Conservation (phyloP, 2,329 filamentous ascomycete species). For the Colletotrichum sublineola region DNA sequence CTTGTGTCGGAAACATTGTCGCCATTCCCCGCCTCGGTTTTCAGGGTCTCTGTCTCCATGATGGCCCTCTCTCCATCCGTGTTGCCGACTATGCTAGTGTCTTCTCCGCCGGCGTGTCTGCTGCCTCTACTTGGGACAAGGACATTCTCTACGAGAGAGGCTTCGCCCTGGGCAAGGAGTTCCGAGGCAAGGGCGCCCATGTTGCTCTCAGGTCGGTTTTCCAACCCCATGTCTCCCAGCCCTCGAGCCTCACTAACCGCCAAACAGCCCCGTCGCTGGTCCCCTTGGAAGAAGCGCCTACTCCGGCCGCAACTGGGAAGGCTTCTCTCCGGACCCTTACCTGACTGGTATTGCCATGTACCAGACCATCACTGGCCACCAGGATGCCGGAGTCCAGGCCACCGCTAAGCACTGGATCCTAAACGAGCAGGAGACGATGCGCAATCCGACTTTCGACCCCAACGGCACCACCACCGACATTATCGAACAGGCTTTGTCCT, state of each 20-base stretch:
- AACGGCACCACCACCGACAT: conserved; percentile 47
- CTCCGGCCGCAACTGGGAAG: conserved; percentile 76
- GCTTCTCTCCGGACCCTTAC: conserved; percentile 74
- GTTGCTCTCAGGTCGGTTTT: conserved; percentile 64
- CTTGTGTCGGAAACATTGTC: conserved; percentile 53
- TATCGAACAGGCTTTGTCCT: conserved; percentile 49
- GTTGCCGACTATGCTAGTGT: conserved; percentile 60
- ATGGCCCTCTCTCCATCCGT: conserved; percentile 54
- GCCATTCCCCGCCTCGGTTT: conserved; percentile 58
- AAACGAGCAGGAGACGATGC: conserved; percentile 54
- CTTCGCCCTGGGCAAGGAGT: conserved; percentile 66
- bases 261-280: conserved; percentile 56
- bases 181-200: conserved; percentile 79
- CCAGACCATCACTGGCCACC: conserved; percentile 51
- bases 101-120: conserved; percentile 71
- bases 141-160: conserved; percentile 67
- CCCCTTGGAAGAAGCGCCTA: conserved; percentile 59
- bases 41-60: conserved; percentile 57
- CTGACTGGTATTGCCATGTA: conserved; percentile 69
- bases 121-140: conserved; percentile 77
- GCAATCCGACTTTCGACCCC: conserved; percentile 47
- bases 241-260: not conserved
- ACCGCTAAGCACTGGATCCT: conserved; percentile 56
- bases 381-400: conserved; percentile 55
- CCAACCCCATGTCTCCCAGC: not conserved